phyloP scores from a whole-genome alignment of 2,329 filamentous ascomycete genomes.

The Chaetomium olivaceum region DNA sequence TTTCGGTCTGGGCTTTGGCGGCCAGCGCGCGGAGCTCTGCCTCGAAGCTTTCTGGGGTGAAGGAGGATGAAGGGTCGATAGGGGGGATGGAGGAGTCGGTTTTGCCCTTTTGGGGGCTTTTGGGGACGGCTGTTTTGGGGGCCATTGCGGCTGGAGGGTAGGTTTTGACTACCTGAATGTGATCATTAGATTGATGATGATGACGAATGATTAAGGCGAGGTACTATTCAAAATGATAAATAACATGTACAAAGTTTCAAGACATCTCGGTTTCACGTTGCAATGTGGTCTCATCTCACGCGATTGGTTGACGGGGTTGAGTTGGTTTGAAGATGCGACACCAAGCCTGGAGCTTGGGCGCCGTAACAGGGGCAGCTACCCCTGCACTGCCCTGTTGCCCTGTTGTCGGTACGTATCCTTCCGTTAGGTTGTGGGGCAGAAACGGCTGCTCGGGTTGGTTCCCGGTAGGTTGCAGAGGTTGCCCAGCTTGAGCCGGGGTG shows the following conservation, averaged over 20 bases:
- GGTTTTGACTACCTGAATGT: background rate
- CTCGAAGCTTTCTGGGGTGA: slow-evolving; percentile 56
- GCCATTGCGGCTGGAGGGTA: slow-evolving; percentile 35
- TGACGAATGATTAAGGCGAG: background rate
- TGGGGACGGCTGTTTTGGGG: slow-evolving; percentile 26
- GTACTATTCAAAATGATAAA: background rate
- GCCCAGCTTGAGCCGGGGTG: background rate
- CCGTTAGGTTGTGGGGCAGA: slow-evolving; percentile 5
- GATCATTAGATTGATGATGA: slow-evolving; percentile 7
- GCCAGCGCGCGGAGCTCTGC: slow-evolving; percentile 55
- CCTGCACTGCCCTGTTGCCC: background rate
- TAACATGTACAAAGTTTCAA: background rate
- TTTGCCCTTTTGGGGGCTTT: slow-evolving; percentile 23
- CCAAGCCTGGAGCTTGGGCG: slow-evolving; percentile 19
- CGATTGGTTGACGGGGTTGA: slow-evolving; percentile 23
- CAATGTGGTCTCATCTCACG: slow-evolving; percentile 33
- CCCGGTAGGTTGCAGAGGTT: too few species aligned
- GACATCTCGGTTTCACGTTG: slow-evolving; percentile 12
- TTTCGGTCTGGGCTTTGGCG: slow-evolving; percentile 44
- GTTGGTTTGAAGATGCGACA: slow-evolving; percentile 30
- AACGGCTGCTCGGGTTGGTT: slow-evolving; percentile 8
- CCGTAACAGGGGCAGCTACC: slow-evolving; percentile 9
- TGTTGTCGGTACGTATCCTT: background rate
- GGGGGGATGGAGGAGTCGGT: slow-evolving; percentile 17
- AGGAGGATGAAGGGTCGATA: slow-evolving; percentile 39